A percentile compares a stretch with the other conserved stretches of the same genome.
Evolutionary conservation across 345 rosid species (phyloP).

Genomic region (Anacardium occidentale): DNA sequence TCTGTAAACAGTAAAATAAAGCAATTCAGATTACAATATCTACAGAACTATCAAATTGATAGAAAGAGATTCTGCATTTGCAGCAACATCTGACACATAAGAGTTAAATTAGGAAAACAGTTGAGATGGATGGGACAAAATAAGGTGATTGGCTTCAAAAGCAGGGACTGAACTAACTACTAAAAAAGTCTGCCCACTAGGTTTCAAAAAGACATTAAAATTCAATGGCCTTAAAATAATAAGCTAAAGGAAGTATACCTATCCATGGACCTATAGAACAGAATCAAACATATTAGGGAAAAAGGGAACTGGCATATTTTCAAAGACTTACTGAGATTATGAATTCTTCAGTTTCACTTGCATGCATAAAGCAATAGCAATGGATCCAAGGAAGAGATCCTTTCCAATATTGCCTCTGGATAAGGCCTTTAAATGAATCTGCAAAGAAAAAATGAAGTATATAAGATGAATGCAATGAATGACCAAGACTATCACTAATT

Average conservation of each 20-base stretch:
- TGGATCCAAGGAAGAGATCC: slow-evolving; percentile 78
- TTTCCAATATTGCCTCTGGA: slow-evolving; percentile 62
- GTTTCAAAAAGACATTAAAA: no score
- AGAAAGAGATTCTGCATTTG: not conserved
- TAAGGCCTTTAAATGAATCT: slow-evolving; percentile 73
- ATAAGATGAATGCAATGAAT: not conserved
- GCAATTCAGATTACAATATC: not conserved
- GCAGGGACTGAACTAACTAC: not conserved
- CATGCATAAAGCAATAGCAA: slow-evolving; percentile 88
- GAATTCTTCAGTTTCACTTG: slow-evolving; percentile 64
- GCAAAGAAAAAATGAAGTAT: slow-evolving; percentile 20
- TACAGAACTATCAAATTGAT: not conserved
- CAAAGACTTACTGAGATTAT: slow-evolving; percentile 52
- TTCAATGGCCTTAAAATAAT: not conserved
- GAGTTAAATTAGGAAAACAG: not conserved
- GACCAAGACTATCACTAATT: not conserved
- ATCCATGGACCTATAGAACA: not conserved
- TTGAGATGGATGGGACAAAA: not conserved
- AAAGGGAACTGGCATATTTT: not conserved
- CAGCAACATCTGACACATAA: not conserved
- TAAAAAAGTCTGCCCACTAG: not conserved
- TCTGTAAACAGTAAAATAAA: slow-evolving; percentile 42
- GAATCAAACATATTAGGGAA: not conserved
- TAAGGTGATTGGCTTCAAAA: not conserved
- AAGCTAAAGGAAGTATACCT: not conserved